These are phyloP conservation scores for Didymella pomorum DNA, from an alignment of 2,329 filamentous ascomycete species.

Conservation along the genomic window DNA sequence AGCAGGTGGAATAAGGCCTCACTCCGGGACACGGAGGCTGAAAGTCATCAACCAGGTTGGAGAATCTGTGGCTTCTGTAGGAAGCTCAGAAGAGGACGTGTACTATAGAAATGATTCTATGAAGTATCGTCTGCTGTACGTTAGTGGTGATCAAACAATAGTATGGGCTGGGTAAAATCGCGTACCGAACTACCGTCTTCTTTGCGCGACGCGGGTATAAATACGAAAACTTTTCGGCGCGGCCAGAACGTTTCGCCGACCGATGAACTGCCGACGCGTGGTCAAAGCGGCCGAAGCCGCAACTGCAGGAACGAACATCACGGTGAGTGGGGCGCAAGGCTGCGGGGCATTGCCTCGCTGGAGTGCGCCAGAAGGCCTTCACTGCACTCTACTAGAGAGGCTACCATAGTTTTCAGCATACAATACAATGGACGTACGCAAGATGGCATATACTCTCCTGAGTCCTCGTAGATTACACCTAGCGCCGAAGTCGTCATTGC, in stretches of 20 bases:
- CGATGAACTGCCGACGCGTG: slow-evolving; percentile 2
- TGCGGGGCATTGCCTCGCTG: slow-evolving; percentile 17
- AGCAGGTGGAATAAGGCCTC: slow-evolving; percentile 71
- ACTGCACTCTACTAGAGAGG: neutral
- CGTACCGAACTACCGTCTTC: too few relatives aligned
- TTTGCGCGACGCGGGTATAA: too few relatives aligned
- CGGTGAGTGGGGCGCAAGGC: slow-evolving; percentile 14
- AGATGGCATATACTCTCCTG: neutral
- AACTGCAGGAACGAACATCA: slow-evolving; percentile 26
- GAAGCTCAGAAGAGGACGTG: slow-evolving; percentile 90
- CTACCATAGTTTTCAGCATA: neutral
- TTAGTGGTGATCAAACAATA: too few relatives aligned
- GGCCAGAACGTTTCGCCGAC: neutral
- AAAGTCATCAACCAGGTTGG: slow-evolving; percentile 88
- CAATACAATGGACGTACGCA: neutral
- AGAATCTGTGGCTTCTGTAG: slow-evolving; percentile 89
- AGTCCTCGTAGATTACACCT: neutral
- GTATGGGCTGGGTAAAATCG: too few relatives aligned
- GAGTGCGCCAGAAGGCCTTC: slow-evolving; percentile 2
- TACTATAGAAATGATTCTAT: slow-evolving; percentile 83
- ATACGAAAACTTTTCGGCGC: too few relatives aligned
- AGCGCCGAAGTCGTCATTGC: slow-evolving; percentile 4
- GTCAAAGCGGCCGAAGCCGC: slow-evolving; percentile 15
- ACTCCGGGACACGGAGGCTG: slow-evolving; percentile 90
- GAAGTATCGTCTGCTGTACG: slow-evolving; percentile 26